Evolutionary conservation across 2,329 filamentous ascomycete species (phyloP).

Genomic region (Cryphonectria radicalis): DNA sequence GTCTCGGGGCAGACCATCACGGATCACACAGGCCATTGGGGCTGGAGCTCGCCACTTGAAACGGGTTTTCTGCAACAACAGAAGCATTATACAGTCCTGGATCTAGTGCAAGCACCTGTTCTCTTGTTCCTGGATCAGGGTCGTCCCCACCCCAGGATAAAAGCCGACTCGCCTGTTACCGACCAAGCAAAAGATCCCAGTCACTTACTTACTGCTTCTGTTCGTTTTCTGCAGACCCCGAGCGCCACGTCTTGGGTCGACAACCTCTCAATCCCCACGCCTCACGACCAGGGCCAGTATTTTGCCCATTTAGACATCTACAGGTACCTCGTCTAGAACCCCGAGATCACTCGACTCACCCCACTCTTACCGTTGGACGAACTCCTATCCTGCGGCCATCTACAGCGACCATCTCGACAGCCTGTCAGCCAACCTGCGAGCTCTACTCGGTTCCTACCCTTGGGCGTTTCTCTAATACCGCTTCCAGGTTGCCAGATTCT

Average conservation of each 20-base stretch:
- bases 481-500: background rate
- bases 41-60: background rate
- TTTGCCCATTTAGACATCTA: constrained; percentile 21
- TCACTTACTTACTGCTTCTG: constrained; percentile 15
- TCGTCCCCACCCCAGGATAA: constrained; percentile 13
- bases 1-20: background rate
- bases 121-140: background rate
- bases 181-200: constrained; percentile 11
- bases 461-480: background rate
- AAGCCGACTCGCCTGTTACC: constrained; percentile 3
- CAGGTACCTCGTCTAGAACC: background rate
- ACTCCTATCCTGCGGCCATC: constrained; percentile 6
- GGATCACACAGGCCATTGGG: background rate
- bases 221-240: constrained; percentile 23
- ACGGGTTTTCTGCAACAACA: background rate
- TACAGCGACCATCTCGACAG: constrained; percentile 4
- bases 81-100: background rate
- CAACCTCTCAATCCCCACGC: constrained; percentile 4
- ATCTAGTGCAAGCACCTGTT: background rate
- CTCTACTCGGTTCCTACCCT: background rate
- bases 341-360: constrained; percentile 18
- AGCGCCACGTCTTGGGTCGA: background rate
- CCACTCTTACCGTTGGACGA: constrained; percentile 12
- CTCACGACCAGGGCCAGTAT: constrained; percentile 1
- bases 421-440: background rate